A percentile compares a stretch with the other conserved stretches of the same genome.
Evolutionary conservation across 192 early-diverging fungal genomes (phyloP).

Genomic region (Linnemannia elongata): DNA sequence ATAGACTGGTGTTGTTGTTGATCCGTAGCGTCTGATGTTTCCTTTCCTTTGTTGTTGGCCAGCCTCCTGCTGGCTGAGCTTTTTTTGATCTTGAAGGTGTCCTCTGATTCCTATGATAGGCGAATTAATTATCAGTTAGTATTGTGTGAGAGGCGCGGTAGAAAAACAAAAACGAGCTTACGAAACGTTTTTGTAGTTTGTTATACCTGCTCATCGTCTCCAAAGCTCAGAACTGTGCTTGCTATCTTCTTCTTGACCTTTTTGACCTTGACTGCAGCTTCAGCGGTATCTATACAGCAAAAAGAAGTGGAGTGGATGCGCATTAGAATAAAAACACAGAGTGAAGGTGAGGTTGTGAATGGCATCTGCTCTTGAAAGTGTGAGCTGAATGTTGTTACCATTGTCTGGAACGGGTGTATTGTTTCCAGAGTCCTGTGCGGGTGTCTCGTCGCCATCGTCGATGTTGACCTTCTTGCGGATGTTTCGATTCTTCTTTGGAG

Average conservation of each 20-base stretch:
- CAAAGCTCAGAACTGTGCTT: conserved; percentile 42
- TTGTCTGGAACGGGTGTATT: neutral
- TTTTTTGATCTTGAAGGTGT: conserved; percentile 64
- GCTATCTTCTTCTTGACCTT: conserved; percentile 40
- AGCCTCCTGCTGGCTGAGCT: conserved; percentile 56
- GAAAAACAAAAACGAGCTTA: neutral
- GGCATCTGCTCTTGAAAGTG: neutral
- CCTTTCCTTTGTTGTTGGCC: conserved; percentile 34
- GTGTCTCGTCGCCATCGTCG: conserved; percentile 6
- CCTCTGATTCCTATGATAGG: conserved; percentile 37
- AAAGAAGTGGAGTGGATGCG: too few relatives aligned
- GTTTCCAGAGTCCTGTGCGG: neutral
- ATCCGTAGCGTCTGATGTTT: conserved; percentile 3
- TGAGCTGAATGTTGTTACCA: neutral
- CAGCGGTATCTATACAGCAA: conserved; percentile 4
- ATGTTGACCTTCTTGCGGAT: conserved; percentile 48
- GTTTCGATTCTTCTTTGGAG: conserved; percentile 32
- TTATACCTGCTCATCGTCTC: conserved; percentile 44
- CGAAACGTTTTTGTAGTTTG: neutral
- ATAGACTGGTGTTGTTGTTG: conserved; percentile 18
- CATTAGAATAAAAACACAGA: neutral
- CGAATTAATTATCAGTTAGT: neutral
- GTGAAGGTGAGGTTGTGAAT: neutral
- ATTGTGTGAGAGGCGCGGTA: neutral
- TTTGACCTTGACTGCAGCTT: conserved; percentile 19